phyloP scores from a whole-genome alignment of 2,329 filamentous ascomycete species.

The Microdochium bolleyi region DNA sequence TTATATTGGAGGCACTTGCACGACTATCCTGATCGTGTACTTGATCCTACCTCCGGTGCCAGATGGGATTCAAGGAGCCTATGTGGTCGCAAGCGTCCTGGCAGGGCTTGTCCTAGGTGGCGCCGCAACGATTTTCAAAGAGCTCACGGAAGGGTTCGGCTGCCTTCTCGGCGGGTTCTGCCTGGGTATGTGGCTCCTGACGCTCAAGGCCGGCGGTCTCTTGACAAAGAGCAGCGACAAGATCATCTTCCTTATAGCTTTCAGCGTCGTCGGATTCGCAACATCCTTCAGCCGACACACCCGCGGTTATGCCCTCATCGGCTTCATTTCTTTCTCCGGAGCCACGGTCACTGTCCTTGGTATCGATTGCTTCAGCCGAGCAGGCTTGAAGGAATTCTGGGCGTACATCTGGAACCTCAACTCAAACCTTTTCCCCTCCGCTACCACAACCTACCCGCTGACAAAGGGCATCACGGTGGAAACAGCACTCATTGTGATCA shows the following conservation, averaged over 20 bases:
- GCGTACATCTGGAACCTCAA: constrained; percentile 85
- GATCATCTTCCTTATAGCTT: constrained; percentile 66
- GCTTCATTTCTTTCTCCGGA: constrained; percentile 70
- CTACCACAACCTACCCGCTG: constrained; percentile 71
- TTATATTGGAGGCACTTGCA: constrained; percentile 63
- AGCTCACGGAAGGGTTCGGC: constrained; percentile 73
- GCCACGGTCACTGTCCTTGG: constrained; percentile 74
- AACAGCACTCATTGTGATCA: constrained; percentile 66
- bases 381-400: constrained; percentile 96
- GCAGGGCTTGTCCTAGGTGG: constrained; percentile 69
- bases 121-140: constrained; percentile 68
- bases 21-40: constrained; percentile 79
- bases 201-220: constrained; percentile 67
- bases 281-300: constrained; percentile 75
- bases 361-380: constrained; percentile 82
- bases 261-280: constrained; percentile 61
- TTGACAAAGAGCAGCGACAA: constrained; percentile 55
- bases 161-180: constrained; percentile 84
- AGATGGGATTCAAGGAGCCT: constrained; percentile 74
- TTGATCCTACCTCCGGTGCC: constrained; percentile 75
- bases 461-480: constrained; percentile 84
- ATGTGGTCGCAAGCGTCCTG: constrained; percentile 69
- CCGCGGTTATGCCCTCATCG: constrained; percentile 69
- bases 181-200: constrained; percentile 84
- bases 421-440: constrained; percentile 67